Evolutionary conservation across 148 eudicot species (phyloP), one percentile per base, ranked within the genome.

Genomic region (Tetragonia tetragonoides): DNA sequence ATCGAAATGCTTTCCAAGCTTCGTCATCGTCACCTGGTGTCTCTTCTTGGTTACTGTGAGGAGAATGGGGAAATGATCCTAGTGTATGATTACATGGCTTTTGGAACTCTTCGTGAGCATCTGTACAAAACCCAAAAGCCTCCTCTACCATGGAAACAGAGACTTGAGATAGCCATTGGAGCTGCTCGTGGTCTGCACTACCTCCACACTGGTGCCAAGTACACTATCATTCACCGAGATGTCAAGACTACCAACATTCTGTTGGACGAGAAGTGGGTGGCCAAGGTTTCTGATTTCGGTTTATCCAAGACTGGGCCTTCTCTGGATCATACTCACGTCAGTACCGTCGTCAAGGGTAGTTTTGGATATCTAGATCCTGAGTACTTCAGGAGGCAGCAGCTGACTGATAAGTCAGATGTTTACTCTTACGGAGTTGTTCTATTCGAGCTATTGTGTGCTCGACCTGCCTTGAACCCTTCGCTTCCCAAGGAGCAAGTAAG

Each of bases 201-300:
- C 80, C 97, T 95, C 64, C 98, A 95, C 85, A 92, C 97, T 0
- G 99, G 99, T 63, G 99, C 99, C 59, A 95, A 92, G 73, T 87
- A 95, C 83, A 92, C 97, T 14, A 95, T 95, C 72, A 95, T 95
- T 77, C 99, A 95, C 76, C 92, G 99, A 54, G 99, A 95, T 83
- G 99, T 95, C 12, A 95, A 95, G 85, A 95, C 99, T 10, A 95
- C 99, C 67, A 95, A 95, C 82, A 95, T 95, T 72, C 89, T 95
- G 8, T 56, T 95, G 74, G 97, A 95, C 46, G 97, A 95, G 79
- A 95, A 92, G 74, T 95, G 92, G 92, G 97, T 92, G 21, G 99
- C 99, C 9, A 95, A 95, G 89, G 99, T 95, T 64, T 91, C 99
- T 6, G 99, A 95, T 82, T 95, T 94, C n/a, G 99, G 99, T 21